Conservation (phyloP, 108 stramenopile species). For the Nitzschia sp. region DNA sequence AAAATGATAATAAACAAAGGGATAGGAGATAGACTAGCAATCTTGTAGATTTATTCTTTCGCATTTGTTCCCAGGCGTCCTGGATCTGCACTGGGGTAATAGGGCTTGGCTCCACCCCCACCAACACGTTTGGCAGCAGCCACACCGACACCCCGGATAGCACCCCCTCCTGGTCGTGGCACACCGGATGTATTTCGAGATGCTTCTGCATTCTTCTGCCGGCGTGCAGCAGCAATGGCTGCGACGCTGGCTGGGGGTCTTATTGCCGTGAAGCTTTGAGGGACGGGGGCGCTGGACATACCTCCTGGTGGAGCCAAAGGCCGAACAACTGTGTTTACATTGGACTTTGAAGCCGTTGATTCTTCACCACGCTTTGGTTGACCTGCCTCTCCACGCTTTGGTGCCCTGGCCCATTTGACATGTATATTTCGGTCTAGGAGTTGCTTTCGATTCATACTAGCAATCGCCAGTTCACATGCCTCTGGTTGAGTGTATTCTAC, state of each 20-base stretch:
- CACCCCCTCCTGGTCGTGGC: constrained; percentile 71
- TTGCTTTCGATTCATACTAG: constrained; percentile 61
- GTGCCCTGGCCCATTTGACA: constrained; percentile 84
- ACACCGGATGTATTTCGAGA: constrained; percentile 33
- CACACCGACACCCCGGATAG: constrained; percentile 60
- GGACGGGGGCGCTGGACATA: constrained; percentile 23
- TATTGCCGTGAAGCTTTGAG: constrained; percentile 24
- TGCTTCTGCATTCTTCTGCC: constrained; percentile 19
- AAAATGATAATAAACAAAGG: not conserved
- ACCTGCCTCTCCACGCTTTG: constrained; percentile 72
- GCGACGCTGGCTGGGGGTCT: constrained; percentile 51
- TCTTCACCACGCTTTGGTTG: constrained; percentile 33
- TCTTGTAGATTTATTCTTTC: not conserved
- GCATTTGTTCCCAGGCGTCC: constrained; percentile 57
- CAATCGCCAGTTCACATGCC: constrained; percentile 81
- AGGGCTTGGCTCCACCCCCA: constrained; percentile 52
- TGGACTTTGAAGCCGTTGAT: not conserved
- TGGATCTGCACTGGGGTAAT: constrained; percentile 84
- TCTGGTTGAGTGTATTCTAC: constrained; percentile 89
- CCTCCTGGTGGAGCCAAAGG: constrained; percentile 52
- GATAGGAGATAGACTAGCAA: too few species aligned
- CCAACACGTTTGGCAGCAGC: constrained; percentile 35
- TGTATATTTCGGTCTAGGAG: constrained; percentile 55
- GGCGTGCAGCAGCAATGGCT: constrained; percentile 48
- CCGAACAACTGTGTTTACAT: constrained; percentile 4